phyloP scores from a whole-genome alignment of 768 basidiomycete genomes.

The Boletus rubropictus region DNA sequence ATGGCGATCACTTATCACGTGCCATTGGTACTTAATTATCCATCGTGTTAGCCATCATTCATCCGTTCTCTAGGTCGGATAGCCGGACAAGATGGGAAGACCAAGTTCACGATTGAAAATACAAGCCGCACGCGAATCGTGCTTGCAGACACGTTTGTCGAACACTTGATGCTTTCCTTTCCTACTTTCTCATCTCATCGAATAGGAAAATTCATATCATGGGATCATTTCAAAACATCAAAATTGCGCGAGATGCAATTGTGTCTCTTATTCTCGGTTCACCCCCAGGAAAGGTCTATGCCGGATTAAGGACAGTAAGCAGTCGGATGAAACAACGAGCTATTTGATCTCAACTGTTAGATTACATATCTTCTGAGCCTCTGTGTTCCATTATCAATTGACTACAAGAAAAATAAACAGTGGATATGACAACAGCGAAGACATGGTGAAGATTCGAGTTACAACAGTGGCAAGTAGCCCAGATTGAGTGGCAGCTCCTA shows the following conservation, averaged over 20 bases:
- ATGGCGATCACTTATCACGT: slow-evolving; percentile 96
- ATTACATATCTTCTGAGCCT: slow-evolving; percentile 5
- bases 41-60: background rate
- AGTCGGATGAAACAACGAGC: slow-evolving; percentile 91
- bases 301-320: slow-evolving; percentile 85
- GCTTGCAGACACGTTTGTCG: slow-evolving; percentile 87
- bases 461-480: background rate
- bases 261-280: slow-evolving; percentile 93
- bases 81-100: slow-evolving; percentile 97
- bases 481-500: background rate
- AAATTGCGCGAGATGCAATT: slow-evolving; percentile 92
- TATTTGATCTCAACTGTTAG: slow-evolving; percentile 38
- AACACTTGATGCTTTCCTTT: background rate
- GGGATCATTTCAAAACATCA: slow-evolving; percentile 98
- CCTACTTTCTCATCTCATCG: slow-evolving; percentile 7
- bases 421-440: background rate
- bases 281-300: slow-evolving; percentile 91
- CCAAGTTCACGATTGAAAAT: slow-evolving; percentile 98
- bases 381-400: slow-evolving; percentile 7
- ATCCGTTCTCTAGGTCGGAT: slow-evolving; percentile 65
- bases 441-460: background rate
- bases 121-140: slow-evolving; percentile 96
- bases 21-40: slow-evolving; percentile 71
- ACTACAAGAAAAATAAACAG: slow-evolving; percentile 2
- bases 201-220: slow-evolving; percentile 94